Base-by-base conservation (phyloP, 768 basidiomycete genomes). In the Collybiopsis confluens region DNA sequence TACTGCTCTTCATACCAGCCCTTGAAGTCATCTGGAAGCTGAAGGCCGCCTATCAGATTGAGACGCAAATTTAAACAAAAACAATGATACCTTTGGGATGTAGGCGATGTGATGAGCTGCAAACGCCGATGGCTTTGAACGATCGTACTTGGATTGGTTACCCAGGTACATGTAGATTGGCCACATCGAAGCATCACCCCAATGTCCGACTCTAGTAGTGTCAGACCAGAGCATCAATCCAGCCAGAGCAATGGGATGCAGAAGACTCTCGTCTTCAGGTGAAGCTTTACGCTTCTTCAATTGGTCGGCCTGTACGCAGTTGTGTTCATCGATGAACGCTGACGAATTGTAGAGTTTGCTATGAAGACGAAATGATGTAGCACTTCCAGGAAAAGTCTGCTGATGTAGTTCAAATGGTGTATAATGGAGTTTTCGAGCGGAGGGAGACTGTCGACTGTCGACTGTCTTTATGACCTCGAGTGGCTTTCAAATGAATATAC, bases 91-190 rank as follows among this genome's bases (percentile, higher is more conserved):
- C 9, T 63, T 61, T 0, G 74, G 75, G 20, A 80, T 67, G 58
- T 77, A 78, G 9, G 71, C 75, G 2, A 77, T 9, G 52, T 75
- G 74, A 55, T 77, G 70, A 21, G 63, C 61, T 1, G 72, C 64
- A n/a, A n/a, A n/a, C n/a, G n/a, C n/a, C n/a, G n/a, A n/a, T n/a
- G n/a, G n/a, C n/a, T n/a, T n/a, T n/a, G n/a, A 62, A 58, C 0
- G 63, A 62, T 23, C 24, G 18, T 46, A 46, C 45, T 46, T 46
- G 6, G 11, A n/a, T 24, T 23, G 45, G 24, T 46, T 46, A 27
- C 45, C 45, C 10, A 28, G 18, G 9, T 46, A 46, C 21, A 46
- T 10, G 5, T 46, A 46, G 11, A 46, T 18, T 46, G 45, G 45
- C 45, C 45, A 46, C 45, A 46, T 23, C 7, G 45, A 46, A 9